Base-by-base conservation (phyloP, 2,329 filamentous ascomycete genomes). In the Nemania sp. region DNA sequence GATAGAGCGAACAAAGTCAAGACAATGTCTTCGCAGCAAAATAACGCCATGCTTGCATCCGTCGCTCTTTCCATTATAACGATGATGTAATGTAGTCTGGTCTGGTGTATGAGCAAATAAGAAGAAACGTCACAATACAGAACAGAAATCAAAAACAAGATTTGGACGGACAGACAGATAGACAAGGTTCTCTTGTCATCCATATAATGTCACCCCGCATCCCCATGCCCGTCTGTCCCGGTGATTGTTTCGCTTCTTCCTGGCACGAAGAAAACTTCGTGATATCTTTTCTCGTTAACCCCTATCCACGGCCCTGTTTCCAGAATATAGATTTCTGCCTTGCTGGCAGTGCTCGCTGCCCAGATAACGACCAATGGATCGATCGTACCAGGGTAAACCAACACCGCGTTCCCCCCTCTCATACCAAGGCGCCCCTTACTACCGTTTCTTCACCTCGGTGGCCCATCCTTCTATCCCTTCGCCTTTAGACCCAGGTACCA, bases 381-480 rank as follows among this genome's bases (percentile, higher is more conserved):
- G n/a, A 58, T 55, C 58, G 58, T 55, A 52, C n/a, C 43, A 41
- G 43, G 55, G 52, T 67, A 64, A 64, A 64, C 61, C 26, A 68
- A 61, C 51, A n/a, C 22, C 18, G 32, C 20, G 7, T 41, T 38
- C 13, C n/a, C 18, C 18, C n/a, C 29, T 20, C 8, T 22, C 29
- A 55, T 15, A n/a, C n/a, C 7, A 8, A 8, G 2, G 22, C 15
- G 5, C 5, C 2, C 24, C 2, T 35, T 53, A 69, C 80, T 84
- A 94, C 83, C 92, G 88, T 83, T 91, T 92, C 85, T 96, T 95
- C 75, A 97, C 87, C 83, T 98, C 95, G 47, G 86, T 90, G 8
- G 93, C 90, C 95, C 95, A 98, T 3, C 95, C 95, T 63, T 97
- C 93, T 76, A 98, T 98, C 0, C 93, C 94, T 66, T 98, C 95